A percentile compares a stretch with the other conserved stretches of the same genome.
phyloP scores from a whole-genome alignment of 2,329 filamentous ascomycete species.

The Ceratocystiopsis sp. region DNA sequence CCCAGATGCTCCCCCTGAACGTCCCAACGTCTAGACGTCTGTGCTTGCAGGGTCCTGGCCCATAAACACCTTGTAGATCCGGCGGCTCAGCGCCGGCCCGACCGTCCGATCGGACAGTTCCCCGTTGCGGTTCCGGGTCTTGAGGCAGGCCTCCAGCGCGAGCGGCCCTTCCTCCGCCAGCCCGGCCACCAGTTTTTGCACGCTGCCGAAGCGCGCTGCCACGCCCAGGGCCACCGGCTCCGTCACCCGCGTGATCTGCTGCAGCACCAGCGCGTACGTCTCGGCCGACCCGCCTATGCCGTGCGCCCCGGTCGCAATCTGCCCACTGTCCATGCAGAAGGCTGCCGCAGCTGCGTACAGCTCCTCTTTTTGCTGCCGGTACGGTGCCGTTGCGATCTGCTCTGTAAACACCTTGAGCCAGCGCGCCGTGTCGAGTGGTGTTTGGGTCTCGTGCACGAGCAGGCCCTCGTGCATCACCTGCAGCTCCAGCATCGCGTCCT shows the following conservation, averaged over 20 bases:
- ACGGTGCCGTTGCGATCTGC: conserved; percentile 61
- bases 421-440: conserved; percentile 46
- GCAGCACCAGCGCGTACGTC: conserved; percentile 58
- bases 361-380: conserved; percentile 38
- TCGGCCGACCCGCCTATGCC: conserved; percentile 36
- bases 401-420: conserved; percentile 63
- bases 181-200: conserved; percentile 38
- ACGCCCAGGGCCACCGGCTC: conserved; percentile 57
- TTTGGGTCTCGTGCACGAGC: conserved; percentile 51
- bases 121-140: conserved; percentile 39
- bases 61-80: conserved; percentile 43
- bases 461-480: conserved; percentile 46
- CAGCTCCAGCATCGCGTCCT: conserved; percentile 52
- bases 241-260: conserved; percentile 57
- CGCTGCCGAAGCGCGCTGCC: conserved; percentile 38
- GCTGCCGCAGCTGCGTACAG: conserved; percentile 33
- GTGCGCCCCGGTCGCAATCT: conserved; percentile 41
- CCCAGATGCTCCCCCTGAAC: neutral
- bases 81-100: conserved; percentile 39
- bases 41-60: conserved; percentile 36
- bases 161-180: conserved; percentile 42
- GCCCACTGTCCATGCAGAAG: conserved; percentile 67
- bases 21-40: conserved; percentile 38
- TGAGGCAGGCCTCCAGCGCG: conserved; percentile 43
- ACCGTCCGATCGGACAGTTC: conserved; percentile 35